Conservation (phyloP, 768 basidiomycete species). For the Kwoniella heveanensis region DNA sequence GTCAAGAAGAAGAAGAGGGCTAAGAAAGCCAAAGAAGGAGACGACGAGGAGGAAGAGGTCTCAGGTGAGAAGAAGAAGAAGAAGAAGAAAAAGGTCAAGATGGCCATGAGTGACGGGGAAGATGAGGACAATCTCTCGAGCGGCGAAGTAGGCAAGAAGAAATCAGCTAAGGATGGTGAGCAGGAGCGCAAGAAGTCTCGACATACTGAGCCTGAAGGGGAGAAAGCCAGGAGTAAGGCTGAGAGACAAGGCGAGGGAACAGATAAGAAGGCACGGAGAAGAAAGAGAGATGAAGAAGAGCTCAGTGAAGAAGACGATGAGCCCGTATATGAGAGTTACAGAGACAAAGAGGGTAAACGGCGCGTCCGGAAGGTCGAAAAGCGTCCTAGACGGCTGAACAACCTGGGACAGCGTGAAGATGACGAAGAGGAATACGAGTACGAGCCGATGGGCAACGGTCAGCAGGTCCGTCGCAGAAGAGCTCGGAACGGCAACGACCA, state of each 20-base stretch:
- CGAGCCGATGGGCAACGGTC: background rate
- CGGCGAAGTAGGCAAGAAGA: constrained; percentile 1
- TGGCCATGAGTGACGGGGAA: constrained; percentile 1
- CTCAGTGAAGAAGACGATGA: constrained; percentile 13
- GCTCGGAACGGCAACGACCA: background rate
- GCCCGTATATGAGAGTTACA: constrained; percentile 10
- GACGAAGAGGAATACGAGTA: constrained; percentile 16
- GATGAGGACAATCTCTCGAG: background rate
- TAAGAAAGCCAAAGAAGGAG: constrained; percentile 1
- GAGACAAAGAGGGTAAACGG: constrained; percentile 8
- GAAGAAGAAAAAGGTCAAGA: constrained; percentile 6
- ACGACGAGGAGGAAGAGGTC: constrained; percentile 12
- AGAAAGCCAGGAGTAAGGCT: background rate
- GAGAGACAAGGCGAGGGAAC: background rate
- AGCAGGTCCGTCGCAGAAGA: background rate
- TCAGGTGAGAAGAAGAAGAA: constrained; percentile 9
- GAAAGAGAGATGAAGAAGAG: background rate
- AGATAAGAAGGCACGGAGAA: constrained; percentile 1
- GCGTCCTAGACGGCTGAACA: background rate
- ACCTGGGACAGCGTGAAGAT: constrained; percentile 1
- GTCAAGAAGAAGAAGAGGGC: constrained; percentile 6
- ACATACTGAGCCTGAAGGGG: constrained; percentile 3
- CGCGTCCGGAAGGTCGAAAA: background rate
- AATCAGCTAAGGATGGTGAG: background rate
- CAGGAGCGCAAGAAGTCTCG: background rate